Evolutionary conservation across 768 basidiomycete species (phyloP), one percentile per base, ranked within the genome.

Genomic region (Sporobolomyces roseus): DNA sequence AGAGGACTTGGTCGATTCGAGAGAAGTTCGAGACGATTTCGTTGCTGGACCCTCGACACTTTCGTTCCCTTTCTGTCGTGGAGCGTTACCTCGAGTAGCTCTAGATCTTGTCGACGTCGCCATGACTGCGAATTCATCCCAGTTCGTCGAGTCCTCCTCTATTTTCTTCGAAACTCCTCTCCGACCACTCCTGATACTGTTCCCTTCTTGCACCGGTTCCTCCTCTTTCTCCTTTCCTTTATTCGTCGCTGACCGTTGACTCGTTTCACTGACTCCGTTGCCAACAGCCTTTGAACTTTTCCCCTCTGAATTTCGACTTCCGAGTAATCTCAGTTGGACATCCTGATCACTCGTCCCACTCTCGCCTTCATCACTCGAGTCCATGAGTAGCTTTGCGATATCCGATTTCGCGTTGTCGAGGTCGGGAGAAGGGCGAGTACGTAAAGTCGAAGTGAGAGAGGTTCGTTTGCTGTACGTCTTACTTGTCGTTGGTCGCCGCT

Each of bases 391-490:
- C 45, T 48, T 60, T 5, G 58, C 43, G n/a, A 48, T 27, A 19
- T 46, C 58, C 10, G 58, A 60, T 1, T 33, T 33, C 9, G 43
- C 5, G 4, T 45, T 17, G 25, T 10, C 46, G 27, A 5, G 4
- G 19, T 12, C 23, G 2, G 58, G 29, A 23, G 45, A 29, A 27
- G 29, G 45, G 4, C 35, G 33, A 21, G 35, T 6, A 4, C 36
- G 10, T 4, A 45, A 60, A 2, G 43, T 33, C 16, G 58, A 48
- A 30, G 29, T 4, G 45, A 48, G 29, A 7, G 58, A 60, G 7
- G 27, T 30, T 25, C 45, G 9, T 17, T 60, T 60, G 30, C 58
- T 27, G 32, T 60, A 60, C 25, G 56, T 58, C 41, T 58, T 58
- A 3, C 41, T 29, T 38, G 17, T 27, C 16, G 27, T 58, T 27